phyloP scores from a whole-genome alignment of 2,329 filamentous ascomycete genomes.

The Davidsoniella neocaledoniae region DNA sequence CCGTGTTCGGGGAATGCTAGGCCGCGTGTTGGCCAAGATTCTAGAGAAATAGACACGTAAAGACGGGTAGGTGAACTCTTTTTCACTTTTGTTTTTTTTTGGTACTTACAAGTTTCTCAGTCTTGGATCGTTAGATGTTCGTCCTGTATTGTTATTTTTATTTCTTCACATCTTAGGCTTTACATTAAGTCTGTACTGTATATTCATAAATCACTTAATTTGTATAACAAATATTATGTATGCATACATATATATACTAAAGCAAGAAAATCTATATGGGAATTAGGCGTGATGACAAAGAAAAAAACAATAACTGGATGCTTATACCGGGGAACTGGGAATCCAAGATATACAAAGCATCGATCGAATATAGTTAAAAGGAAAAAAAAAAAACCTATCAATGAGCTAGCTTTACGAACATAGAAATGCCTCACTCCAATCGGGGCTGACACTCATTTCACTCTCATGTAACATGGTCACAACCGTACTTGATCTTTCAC shows the following conservation, averaged over 20 bases:
- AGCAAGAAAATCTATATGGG: too few species aligned
- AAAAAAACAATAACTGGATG: background rate
- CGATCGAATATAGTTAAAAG: background rate
- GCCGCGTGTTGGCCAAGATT: conserved; percentile 38
- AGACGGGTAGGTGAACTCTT: background rate
- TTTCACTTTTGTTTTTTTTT: too few species aligned
- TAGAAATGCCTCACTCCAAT: background rate
- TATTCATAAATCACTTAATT: too few species aligned
- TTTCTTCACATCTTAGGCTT: too few species aligned
- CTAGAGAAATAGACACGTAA: conserved; percentile 21
- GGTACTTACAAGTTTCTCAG: too few species aligned
- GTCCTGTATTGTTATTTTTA: too few species aligned
- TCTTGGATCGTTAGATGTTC: too few species aligned
- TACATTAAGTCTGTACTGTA: too few species aligned
- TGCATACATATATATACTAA: background rate
- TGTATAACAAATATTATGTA: background rate
- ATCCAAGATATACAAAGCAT: background rate
- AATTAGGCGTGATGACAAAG: background rate
- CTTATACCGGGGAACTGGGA: background rate
- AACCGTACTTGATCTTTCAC: background rate
- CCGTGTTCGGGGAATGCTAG: conserved; percentile 52
- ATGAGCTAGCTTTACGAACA: background rate
- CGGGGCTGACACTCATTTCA: background rate
- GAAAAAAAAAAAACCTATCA: background rate
- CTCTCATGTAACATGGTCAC: background rate